Evolutionary conservation across 106 monocot species (phyloP).

Genomic region (Apostasia shenzhenica): DNA sequence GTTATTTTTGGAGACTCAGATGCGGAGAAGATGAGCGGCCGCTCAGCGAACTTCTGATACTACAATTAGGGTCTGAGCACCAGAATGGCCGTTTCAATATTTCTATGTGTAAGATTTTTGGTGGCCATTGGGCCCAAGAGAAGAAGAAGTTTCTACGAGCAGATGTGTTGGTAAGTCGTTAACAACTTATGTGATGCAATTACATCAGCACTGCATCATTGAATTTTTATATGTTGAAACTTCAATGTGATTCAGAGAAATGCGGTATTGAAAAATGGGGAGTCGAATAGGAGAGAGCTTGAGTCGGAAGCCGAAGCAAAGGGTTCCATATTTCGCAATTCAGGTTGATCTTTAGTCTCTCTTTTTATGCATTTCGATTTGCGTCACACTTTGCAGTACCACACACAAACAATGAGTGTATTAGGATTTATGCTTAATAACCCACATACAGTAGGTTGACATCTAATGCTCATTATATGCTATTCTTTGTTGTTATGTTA

Average conservation of each 20-base stretch:
- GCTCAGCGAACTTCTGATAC: conserved; percentile 73
- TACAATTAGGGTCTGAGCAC: conserved; percentile 78
- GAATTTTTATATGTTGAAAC: not conserved
- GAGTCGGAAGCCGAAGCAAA: conserved; percentile 31
- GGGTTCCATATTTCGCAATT: conserved; percentile 13
- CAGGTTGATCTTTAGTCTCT: conserved; percentile 12
- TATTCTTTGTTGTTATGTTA: no score
- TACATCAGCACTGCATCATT: not conserved
- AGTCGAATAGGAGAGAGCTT: conserved; percentile 13
- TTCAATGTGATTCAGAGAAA: conserved; percentile 11
- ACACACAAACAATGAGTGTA: no score
- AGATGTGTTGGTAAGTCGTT: conserved; percentile 33
- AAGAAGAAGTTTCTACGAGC: conserved; percentile 39
- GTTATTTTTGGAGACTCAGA: conserved; percentile 19
- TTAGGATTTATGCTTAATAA: no score
- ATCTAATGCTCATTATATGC: no score
- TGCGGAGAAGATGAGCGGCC: conserved; percentile 95
- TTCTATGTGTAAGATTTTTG: conserved; percentile 75
- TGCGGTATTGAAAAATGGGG: conserved; percentile 25
- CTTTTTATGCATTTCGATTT: no score
- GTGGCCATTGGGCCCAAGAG: conserved; percentile 68
- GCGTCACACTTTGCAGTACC: no score
- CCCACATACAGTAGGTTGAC: no score
- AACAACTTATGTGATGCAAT: not conserved
- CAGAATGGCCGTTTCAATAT: conserved; percentile 76